Percentiles rank a stretch among this genome's conserved stretches.
These are phyloP conservation scores for Ampelocalamus luodianensis DNA, from an alignment of 176 grass and related monocot species.

Conservation along the genomic window DNA sequence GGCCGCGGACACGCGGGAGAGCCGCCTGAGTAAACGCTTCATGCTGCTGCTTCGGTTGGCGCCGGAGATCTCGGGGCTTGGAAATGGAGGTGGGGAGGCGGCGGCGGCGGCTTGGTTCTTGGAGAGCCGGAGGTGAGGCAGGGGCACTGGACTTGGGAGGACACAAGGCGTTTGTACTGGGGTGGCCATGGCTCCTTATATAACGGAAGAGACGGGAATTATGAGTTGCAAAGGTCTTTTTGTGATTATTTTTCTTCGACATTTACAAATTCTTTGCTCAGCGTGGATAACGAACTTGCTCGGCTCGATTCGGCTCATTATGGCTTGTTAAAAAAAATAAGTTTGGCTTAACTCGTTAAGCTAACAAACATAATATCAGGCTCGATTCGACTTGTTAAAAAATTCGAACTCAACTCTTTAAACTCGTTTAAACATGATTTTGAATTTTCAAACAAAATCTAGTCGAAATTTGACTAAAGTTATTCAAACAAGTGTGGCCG, in stretches of 20 bases:
- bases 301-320: too few species aligned
- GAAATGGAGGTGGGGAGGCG: neutral
- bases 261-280: conserved; percentile 33
- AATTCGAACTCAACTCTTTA: too few species aligned
- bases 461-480: too few species aligned
- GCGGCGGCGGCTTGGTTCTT: neutral
- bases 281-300: too few species aligned
- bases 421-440: too few species aligned
- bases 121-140: neutral
- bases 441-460: too few species aligned
- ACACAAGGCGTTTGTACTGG: conserved; percentile 32
- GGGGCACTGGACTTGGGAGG: neutral
- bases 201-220: conserved; percentile 1
- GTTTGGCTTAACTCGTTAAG: too few species aligned
- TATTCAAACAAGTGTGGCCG: too few species aligned
- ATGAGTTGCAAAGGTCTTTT: conserved; percentile 15
- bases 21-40: conserved; percentile 64
- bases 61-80: neutral
- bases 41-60: neutral
- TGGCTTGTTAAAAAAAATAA: too few species aligned
- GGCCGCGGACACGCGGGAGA: conserved; percentile 77
- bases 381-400: too few species aligned
- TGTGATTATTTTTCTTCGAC: neutral
- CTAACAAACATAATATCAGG: too few species aligned
- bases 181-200: conserved; percentile 50